phyloP scores from a whole-genome alignment of 805 yeast species.

The Sugiyamaella valdiviana region DNA sequence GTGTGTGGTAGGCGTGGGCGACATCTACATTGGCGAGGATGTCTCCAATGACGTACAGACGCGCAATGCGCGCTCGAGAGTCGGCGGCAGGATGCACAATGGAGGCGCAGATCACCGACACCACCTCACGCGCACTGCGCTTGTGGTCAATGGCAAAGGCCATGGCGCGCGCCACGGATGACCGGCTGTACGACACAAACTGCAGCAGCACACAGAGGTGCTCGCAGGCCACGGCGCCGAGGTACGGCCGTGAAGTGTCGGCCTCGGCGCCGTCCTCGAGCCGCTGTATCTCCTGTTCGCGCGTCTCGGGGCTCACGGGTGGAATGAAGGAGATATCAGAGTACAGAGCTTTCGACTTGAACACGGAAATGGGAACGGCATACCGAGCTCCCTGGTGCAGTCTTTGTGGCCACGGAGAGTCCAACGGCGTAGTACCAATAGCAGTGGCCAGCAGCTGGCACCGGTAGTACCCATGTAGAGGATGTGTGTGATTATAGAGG shows the following conservation, averaged over 20 bases:
- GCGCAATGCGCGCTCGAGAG: constrained; percentile 16
- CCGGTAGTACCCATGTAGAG: constrained; percentile 23
- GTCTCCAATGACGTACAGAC: constrained; percentile 26
- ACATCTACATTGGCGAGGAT: constrained; percentile 20
- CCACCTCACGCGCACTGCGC: constrained; percentile 24
- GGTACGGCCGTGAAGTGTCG: constrained; percentile 9
- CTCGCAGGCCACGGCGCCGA: constrained; percentile 15
- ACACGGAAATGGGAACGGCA: neutral
- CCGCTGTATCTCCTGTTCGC: constrained; percentile 3
- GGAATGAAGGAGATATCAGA: constrained; percentile 3
- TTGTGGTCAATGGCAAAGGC: constrained; percentile 26
- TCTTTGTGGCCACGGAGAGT: constrained; percentile 1
- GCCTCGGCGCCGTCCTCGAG: constrained; percentile 4
- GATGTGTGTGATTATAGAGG: constrained; percentile 18
- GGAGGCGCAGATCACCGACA: constrained; percentile 19
- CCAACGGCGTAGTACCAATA: neutral
- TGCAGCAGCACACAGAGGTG: constrained; percentile 24
- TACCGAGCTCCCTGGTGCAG: neutral
- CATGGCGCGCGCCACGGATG: constrained; percentile 28
- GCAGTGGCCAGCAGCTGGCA: constrained; percentile 22
- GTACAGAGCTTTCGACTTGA: too few species aligned
- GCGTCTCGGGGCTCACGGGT: constrained; percentile 8
- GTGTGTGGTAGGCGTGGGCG: constrained; percentile 8
- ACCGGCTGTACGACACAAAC: constrained; percentile 24
- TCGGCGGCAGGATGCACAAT: constrained; percentile 14